Percentiles rank a stretch among this genome's conserved stretches.
These are phyloP conservation scores for Sporothrix variecibatus DNA, from an alignment of 2,329 filamentous ascomycete species.

Conservation along the genomic window DNA sequence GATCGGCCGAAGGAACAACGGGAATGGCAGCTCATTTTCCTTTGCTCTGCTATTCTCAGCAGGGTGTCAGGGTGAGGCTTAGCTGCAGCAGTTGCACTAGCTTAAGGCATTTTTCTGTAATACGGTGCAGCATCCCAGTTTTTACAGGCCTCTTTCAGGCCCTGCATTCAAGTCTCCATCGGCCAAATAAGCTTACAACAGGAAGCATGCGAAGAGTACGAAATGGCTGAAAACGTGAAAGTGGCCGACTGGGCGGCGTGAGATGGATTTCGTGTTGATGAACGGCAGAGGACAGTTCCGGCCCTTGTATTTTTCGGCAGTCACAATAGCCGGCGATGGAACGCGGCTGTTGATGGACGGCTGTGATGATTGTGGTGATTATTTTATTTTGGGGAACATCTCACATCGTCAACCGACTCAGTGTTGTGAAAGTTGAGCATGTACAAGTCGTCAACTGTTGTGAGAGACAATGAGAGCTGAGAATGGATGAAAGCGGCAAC, in stretches of 20 bases:
- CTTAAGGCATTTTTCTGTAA: constrained; percentile 5
- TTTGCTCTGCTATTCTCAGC: constrained; percentile 2
- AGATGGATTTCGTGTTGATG: not conserved
- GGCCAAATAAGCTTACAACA: constrained; percentile 13
- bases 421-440: not conserved
- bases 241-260: not conserved
- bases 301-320: not conserved
- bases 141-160: not conserved
- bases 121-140: not conserved
- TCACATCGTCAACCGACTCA: not conserved
- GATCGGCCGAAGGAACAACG: not conserved
- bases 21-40: not conserved
- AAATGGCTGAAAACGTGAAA: not conserved
- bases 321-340: not conserved
- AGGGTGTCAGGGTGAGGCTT: not conserved
- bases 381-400: not conserved
- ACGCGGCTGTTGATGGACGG: not conserved
- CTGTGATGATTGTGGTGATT: not conserved
- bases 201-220: no score
- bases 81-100: not conserved
- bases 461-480: not conserved
- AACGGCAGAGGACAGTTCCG: not conserved
- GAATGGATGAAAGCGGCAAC: not conserved
- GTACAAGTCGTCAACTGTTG: not conserved
- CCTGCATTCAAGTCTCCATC: not conserved